Percentiles rank a stretch among this genome's conserved stretches.
phyloP scores from a whole-genome alignment of 768 basidiomycete species.

The Agaricus blazei region DNA sequence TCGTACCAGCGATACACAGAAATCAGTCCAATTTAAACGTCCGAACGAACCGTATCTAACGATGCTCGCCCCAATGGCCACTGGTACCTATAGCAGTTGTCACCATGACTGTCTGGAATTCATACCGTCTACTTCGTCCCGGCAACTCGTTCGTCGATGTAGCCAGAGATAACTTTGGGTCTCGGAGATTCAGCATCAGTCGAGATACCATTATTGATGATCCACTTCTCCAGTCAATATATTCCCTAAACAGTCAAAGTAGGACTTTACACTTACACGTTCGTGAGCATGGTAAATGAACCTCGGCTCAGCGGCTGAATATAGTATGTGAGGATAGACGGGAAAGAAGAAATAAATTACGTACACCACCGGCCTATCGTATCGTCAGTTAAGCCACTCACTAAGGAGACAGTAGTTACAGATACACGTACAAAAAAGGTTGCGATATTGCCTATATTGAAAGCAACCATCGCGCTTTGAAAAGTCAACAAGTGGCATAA shows the following conservation, averaged over 20 bases:
- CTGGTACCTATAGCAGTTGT: too few species aligned
- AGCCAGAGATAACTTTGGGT: not conserved
- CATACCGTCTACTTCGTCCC: not conserved
- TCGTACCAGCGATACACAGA: too few species aligned
- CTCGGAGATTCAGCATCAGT: not conserved
- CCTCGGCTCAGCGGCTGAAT: conserved; percentile 18
- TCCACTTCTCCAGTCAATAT: not conserved
- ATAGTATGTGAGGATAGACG: not conserved
- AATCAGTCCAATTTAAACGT: too few species aligned
- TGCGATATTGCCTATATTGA: conserved; percentile 32
- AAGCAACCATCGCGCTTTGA: conserved; percentile 29
- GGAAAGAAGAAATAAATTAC: not conserved
- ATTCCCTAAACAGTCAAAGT: not conserved
- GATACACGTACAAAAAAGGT: conserved; percentile 27
- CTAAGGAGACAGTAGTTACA: not conserved
- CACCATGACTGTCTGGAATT: not conserved
- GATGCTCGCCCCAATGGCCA: too few species aligned
- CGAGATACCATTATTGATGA: not conserved
- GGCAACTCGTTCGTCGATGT: too few species aligned
- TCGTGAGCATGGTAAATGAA: conserved; percentile 19
- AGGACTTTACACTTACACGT: conserved; percentile 17
- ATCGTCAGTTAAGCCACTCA: not conserved
- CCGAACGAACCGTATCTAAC: too few species aligned
- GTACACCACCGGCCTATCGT: not conserved
- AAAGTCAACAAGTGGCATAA: not conserved